Evolutionary conservation across 2,329 filamentous ascomycete species (phyloP).

Genomic region (Boeremia lycopersici): DNA sequence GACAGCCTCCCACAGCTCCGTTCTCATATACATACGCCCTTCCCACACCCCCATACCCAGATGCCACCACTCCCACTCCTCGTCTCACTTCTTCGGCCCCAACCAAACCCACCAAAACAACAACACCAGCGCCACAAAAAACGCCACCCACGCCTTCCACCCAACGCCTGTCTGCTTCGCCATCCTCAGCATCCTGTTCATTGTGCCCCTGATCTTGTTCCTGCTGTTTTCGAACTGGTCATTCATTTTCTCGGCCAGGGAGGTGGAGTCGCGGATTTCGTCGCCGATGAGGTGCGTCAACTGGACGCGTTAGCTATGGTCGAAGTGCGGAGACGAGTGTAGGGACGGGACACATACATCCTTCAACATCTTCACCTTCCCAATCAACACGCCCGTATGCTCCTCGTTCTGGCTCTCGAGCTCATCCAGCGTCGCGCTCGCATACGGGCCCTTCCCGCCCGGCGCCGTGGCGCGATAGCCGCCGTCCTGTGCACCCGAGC

Average conservation of each 20-base stretch:
- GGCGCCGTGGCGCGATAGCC: constrained; percentile 48
- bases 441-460: constrained; percentile 77
- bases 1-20: background rate
- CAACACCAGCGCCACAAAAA: constrained; percentile 81
- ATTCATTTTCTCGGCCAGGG: constrained; percentile 93
- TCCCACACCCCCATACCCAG: background rate
- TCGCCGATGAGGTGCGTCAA: constrained; percentile 93
- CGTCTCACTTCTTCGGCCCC: background rate
- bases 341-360: constrained; percentile 64
- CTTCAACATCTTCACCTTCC: constrained; percentile 88
- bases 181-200: constrained; percentile 98
- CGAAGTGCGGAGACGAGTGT: background rate
- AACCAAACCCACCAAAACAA: constrained; percentile 95
- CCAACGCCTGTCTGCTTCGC: constrained; percentile 91
- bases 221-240: constrained; percentile 88
- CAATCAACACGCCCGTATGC: constrained; percentile 86
- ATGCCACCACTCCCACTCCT: background rate
- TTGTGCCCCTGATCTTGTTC: constrained; percentile 81
- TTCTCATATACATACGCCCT: background rate
- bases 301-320: constrained; percentile 37
- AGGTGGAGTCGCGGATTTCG: constrained; percentile 89
- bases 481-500: background rate
- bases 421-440: constrained; percentile 81
- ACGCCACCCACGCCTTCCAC: constrained; percentile 91
- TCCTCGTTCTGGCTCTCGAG: constrained; percentile 94